These are phyloP conservation scores for Galerina marginata DNA, from an alignment of 768 basidiomycete genomes.

Conservation along the genomic window DNA sequence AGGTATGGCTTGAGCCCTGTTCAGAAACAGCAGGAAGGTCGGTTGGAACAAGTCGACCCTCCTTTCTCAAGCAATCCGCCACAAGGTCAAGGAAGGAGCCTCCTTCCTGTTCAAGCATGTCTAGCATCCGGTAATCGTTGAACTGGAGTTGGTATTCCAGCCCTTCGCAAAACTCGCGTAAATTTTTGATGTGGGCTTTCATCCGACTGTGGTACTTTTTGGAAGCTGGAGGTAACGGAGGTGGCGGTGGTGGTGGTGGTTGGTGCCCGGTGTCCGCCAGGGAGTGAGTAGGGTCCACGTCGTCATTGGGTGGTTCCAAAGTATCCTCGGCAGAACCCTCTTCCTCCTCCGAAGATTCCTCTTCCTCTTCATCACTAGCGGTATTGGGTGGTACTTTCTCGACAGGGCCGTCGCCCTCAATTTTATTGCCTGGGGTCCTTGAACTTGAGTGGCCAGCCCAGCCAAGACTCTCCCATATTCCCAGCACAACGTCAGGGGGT, in stretches of 20 bases:
- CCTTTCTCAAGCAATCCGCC: slow-evolving; percentile 44
- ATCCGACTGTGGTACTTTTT: slow-evolving; percentile 41
- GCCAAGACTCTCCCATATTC: slow-evolving; percentile 39
- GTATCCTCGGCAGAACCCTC: background rate
- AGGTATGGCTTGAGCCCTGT: background rate
- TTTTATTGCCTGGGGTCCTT: background rate
- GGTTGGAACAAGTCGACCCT: slow-evolving; percentile 35
- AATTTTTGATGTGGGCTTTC: slow-evolving; percentile 45
- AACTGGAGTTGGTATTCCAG: slow-evolving; percentile 54
- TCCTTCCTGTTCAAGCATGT: slow-evolving; percentile 47
- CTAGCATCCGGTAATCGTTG: slow-evolving; percentile 48
- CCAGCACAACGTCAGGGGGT: slow-evolving; percentile 41
- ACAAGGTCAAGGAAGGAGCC: slow-evolving; percentile 44
- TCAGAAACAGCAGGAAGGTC: background rate
- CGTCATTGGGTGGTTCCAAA: background rate
- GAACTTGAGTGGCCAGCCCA: slow-evolving; percentile 19
- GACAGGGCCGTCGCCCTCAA: background rate
- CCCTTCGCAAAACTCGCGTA: slow-evolving; percentile 51
- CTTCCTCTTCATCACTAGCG: slow-evolving; percentile 14
- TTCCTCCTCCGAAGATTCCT: slow-evolving; percentile 7
- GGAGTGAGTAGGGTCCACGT: background rate
- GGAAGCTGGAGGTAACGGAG: slow-evolving; percentile 20
- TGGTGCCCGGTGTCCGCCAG: background rate
- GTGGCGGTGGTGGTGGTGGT: slow-evolving; percentile 7
- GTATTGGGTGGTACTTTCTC: background rate